Percentiles rank a stretch among this genome's conserved stretches.
Conservation (phyloP, 2,329 filamentous ascomycete species). For the Fusarium albidum region DNA sequence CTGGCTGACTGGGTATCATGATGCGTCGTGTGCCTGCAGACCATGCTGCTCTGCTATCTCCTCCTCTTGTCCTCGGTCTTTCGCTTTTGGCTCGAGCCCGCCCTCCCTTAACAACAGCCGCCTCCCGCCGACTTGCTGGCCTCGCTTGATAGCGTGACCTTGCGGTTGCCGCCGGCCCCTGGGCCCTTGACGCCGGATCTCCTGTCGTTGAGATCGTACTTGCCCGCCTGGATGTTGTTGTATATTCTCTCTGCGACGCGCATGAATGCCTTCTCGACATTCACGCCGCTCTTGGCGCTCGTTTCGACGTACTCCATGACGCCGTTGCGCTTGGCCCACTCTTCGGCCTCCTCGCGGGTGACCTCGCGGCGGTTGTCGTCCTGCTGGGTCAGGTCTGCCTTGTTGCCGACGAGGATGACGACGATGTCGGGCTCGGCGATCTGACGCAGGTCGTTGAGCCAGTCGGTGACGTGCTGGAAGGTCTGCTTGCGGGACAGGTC, state of each 20-base stretch:
- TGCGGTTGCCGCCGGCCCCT: slow-evolving; percentile 55
- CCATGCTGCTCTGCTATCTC: slow-evolving; percentile 17
- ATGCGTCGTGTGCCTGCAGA: slow-evolving; percentile 36
- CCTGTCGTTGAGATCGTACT: slow-evolving; percentile 93
- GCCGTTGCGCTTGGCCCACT: slow-evolving; percentile 86
- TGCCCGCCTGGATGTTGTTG: slow-evolving; percentile 93
- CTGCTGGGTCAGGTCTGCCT: slow-evolving; percentile 77
- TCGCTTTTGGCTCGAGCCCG: no score
- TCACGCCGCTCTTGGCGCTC: slow-evolving; percentile 92
- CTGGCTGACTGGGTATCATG: slow-evolving; percentile 44
- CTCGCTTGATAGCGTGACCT: slow-evolving; percentile 57
- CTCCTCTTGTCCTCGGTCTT: slow-evolving; percentile 15
- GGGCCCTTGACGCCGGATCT: slow-evolving; percentile 88
- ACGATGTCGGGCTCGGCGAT: slow-evolving; percentile 97
- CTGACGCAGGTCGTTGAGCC: slow-evolving; percentile 91
- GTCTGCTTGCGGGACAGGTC: slow-evolving; percentile 89
- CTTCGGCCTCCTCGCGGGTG: slow-evolving; percentile 81
- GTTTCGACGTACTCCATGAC: slow-evolving; percentile 96
- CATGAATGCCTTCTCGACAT: slow-evolving; percentile 91
- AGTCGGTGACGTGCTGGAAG: slow-evolving; percentile 88
- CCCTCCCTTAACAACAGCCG: slow-evolving; percentile 56
- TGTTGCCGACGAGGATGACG: slow-evolving; percentile 94
- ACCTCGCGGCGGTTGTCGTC: slow-evolving; percentile 77
- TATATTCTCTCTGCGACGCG: slow-evolving; percentile 96
- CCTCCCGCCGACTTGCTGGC: slow-evolving; percentile 50